Percentiles rank a stretch among this genome's conserved stretches.
Evolutionary conservation across 1,284 basidiomycete genomes (phyloP).

Genomic region (Rhizopogon hawkerae): DNA sequence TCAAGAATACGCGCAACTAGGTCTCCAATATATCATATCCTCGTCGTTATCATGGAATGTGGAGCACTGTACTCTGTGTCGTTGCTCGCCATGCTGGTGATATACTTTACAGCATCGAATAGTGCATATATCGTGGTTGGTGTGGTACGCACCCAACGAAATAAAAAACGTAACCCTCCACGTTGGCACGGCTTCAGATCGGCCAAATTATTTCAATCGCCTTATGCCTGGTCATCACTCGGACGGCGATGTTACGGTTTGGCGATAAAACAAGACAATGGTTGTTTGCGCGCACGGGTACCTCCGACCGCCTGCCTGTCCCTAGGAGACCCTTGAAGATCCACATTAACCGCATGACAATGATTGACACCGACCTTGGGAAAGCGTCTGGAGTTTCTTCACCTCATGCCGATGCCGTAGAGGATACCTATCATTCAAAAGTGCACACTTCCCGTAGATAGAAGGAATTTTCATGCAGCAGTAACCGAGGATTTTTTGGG

Average conservation of each 20-base stretch:
- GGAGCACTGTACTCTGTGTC: no score
- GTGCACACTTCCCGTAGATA: no score
- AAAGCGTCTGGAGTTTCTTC: neutral
- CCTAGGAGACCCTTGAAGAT: neutral
- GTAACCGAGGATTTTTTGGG: no score
- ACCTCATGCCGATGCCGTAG: neutral
- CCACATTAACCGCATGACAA: neutral
- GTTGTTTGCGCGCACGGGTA: neutral
- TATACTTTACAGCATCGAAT: no score
- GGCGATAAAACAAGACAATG: no score
- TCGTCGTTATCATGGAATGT: no score
- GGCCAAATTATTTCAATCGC: conserved; percentile 5
- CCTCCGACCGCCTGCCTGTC: neutral
- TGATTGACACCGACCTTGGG: neutral
- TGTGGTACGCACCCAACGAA: neutral
- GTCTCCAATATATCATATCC: no score
- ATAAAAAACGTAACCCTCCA: neutral
- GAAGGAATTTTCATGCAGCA: no score
- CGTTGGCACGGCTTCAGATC: neutral
- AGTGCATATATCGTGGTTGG: neutral
- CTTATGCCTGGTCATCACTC: conserved; percentile 1
- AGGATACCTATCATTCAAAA: no score
- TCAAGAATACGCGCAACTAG: no score
- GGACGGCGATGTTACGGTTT: conserved; percentile 1
- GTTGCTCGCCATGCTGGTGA: no score